Conservation (phyloP, 495 filamentous ascomycete genomes). For the Penicillium bialowiezense region DNA sequence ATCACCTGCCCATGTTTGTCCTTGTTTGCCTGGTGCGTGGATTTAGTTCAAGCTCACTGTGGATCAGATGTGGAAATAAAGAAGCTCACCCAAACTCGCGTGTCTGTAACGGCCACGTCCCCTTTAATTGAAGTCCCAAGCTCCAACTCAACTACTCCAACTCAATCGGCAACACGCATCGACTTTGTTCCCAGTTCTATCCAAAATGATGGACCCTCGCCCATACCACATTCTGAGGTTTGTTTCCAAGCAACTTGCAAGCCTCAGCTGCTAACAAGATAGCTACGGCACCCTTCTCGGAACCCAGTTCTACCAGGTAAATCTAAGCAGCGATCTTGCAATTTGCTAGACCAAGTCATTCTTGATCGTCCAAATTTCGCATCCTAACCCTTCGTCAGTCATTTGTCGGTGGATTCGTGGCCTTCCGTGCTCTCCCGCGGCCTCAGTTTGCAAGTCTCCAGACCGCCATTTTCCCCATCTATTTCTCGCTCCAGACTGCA, state of each 20-base stretch:
- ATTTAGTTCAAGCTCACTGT: not conserved
- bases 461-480: slow-evolving; percentile 75
- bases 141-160: slow-evolving; percentile 2
- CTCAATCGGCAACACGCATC: not conserved
- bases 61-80: slow-evolving; percentile 6
- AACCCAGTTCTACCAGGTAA: slow-evolving; percentile 74
- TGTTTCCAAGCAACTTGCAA: slow-evolving; percentile 7
- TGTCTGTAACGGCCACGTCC: too few relatives aligned
- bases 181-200: not conserved
- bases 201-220: slow-evolving; percentile 50
- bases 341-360: not conserved
- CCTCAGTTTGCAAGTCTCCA: slow-evolving; percentile 80
- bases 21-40: slow-evolving; percentile 17
- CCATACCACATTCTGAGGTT: slow-evolving; percentile 80
- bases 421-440: slow-evolving; percentile 70
- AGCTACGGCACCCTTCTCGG: slow-evolving; percentile 81
- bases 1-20: slow-evolving; percentile 31
- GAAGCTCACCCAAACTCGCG: too few relatives aligned
- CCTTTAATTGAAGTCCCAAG: not conserved
- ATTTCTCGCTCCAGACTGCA: slow-evolving; percentile 77
- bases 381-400: slow-evolving; percentile 44
- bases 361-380: not conserved
- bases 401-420: slow-evolving; percentile 73
- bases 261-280: not conserved
- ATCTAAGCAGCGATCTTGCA: not conserved